A percentile compares a stretch with the other conserved stretches of the same genome.
These are phyloP conservation scores for Penicillium dipodomyicola DNA, from an alignment of 495 filamentous ascomycete species.

Conservation along the genomic window DNA sequence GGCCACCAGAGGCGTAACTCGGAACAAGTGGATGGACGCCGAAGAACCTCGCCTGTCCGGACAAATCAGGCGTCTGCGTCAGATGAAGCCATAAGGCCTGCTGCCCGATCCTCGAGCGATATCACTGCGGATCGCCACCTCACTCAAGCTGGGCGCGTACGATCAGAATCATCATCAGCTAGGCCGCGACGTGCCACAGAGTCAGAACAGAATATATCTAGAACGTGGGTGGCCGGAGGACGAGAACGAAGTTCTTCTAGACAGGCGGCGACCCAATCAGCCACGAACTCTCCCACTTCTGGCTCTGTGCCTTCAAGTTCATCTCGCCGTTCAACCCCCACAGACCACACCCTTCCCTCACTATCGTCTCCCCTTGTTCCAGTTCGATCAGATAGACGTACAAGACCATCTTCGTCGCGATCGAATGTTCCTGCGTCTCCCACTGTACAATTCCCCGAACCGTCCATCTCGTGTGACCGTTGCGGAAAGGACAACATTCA, in stretches of 20 bases:
- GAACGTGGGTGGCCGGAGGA: slow-evolving; percentile 31
- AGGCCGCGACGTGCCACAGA: slow-evolving; percentile 39
- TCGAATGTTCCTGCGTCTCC: slow-evolving; percentile 30
- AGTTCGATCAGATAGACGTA: slow-evolving; percentile 26
- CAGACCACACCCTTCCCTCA: slow-evolving; percentile 7
- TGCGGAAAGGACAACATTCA: slow-evolving; percentile 68
- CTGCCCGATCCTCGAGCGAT: slow-evolving; percentile 42
- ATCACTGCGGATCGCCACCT: slow-evolving; percentile 39
- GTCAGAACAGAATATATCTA: slow-evolving; percentile 37
- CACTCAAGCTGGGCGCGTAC: slow-evolving; percentile 27
- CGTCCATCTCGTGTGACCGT: slow-evolving; percentile 65
- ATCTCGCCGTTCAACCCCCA: slow-evolving; percentile 11
- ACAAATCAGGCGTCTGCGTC: slow-evolving; percentile 38
- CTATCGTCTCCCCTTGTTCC: slow-evolving; percentile 26
- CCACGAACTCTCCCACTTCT: slow-evolving; percentile 23
- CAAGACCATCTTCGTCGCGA: slow-evolving; percentile 37
- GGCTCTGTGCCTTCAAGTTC: slow-evolving; percentile 7
- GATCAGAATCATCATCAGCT: slow-evolving; percentile 28
- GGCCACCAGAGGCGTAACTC: slow-evolving; percentile 51
- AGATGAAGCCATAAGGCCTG: slow-evolving; percentile 37
- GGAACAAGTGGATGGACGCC: slow-evolving; percentile 41
- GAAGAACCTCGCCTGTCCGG: slow-evolving; percentile 38
- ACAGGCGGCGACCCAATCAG: slow-evolving; percentile 20
- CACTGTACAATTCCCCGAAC: slow-evolving; percentile 60
- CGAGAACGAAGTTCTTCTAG: slow-evolving; percentile 28